A percentile compares a stretch with the other conserved stretches of the same genome.
Evolutionary conservation across 2,329 filamentous ascomycete genomes (phyloP).

Genomic region (Paecilomyces dactylethromorphus): DNA sequence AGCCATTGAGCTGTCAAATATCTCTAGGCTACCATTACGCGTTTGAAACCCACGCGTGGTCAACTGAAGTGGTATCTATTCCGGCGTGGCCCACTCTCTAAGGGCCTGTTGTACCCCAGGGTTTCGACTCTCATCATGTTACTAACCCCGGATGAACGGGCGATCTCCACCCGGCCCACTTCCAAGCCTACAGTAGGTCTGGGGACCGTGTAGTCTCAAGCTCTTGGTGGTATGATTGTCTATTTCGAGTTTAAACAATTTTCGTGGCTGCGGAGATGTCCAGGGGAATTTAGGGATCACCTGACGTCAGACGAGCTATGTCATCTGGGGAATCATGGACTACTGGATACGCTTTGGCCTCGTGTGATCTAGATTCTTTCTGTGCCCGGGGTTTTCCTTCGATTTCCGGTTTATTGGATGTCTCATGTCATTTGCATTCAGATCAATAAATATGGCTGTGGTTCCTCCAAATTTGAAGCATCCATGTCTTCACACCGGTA

Average conservation of each 20-base stretch:
- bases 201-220: not conserved
- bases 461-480: too few relatives aligned
- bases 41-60: not conserved
- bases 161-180: not conserved
- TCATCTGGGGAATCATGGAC: not conserved
- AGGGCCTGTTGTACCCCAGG: not conserved
- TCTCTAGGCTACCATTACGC: not conserved
- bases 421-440: not conserved
- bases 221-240: not conserved
- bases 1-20: not conserved
- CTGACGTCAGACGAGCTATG: not conserved
- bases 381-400: not conserved
- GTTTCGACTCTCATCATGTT: not conserved
- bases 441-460: not conserved
- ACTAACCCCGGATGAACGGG: not conserved
- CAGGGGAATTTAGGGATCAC: not conserved
- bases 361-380: not conserved
- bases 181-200: not conserved
- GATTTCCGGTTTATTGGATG: not conserved
- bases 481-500: not conserved
- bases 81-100: not conserved
- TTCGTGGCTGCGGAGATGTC: not conserved
- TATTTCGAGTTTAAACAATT: not conserved
- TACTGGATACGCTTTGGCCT: not conserved
- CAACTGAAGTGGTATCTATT: not conserved